These are phyloP conservation scores for Aquilaria yunnanensis DNA, from an alignment of 345 rosid genomes.

Conservation along the genomic window DNA sequence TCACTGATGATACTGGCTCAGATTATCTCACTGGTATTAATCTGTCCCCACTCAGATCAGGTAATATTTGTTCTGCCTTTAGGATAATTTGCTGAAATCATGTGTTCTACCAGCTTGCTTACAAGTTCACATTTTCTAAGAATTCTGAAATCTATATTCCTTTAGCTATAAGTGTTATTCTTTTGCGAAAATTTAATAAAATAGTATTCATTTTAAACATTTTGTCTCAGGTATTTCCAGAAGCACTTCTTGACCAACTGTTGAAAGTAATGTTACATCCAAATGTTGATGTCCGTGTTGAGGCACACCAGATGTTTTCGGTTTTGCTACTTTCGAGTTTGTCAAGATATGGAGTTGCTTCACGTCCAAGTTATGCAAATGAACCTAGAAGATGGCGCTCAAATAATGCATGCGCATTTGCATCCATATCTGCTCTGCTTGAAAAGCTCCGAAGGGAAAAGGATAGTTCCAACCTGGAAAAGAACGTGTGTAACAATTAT, in stretches of 20 bases:
- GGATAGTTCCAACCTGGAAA: slow-evolving; percentile 45
- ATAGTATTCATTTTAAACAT: neutral
- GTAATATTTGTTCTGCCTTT: slow-evolving; percentile 10
- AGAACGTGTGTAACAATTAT: slow-evolving; percentile 29
- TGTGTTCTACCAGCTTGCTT: too few species aligned
- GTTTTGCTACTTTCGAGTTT: slow-evolving; percentile 69
- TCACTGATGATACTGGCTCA: slow-evolving; percentile 81
- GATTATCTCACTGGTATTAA: slow-evolving; percentile 55
- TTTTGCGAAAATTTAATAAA: too few species aligned
- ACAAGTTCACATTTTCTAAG: too few species aligned
- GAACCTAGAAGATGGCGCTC: slow-evolving; percentile 68
- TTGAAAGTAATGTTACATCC: slow-evolving; percentile 86
- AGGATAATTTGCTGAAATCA: too few species aligned
- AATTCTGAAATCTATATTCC: too few species aligned
- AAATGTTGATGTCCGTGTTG: slow-evolving; percentile 74
- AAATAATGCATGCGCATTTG: slow-evolving; percentile 56
- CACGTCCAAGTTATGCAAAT: slow-evolving; percentile 47
- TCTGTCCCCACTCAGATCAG: slow-evolving; percentile 56
- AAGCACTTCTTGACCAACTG: slow-evolving; percentile 71
- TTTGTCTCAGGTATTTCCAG: slow-evolving; percentile 65
- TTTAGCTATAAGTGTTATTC: too few species aligned
- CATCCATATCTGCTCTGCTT: slow-evolving; percentile 68
- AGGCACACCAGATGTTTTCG: slow-evolving; percentile 83
- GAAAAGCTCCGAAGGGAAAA: slow-evolving; percentile 84
- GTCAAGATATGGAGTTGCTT: slow-evolving; percentile 45